Percentiles rank a stretch among this genome's conserved stretches.
Evolutionary conservation across 31 red algal species (phyloP).

Genomic region (Porphyra umbilicalis): DNA sequence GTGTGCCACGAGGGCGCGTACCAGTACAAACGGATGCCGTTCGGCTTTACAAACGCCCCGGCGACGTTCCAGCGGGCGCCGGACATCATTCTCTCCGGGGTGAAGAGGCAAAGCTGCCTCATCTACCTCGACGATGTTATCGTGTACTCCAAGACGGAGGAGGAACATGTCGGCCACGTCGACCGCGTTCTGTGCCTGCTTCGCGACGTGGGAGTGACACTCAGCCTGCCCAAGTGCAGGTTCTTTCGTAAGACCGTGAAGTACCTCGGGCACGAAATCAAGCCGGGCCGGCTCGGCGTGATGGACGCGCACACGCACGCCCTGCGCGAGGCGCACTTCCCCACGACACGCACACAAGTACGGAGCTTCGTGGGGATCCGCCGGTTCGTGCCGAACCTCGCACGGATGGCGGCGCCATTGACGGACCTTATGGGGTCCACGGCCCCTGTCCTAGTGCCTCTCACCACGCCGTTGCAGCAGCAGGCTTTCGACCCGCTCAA

Average conservation of each 20-base stretch:
- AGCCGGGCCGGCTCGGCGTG: slow-evolving; percentile 9
- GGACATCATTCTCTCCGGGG: slow-evolving; percentile 1
- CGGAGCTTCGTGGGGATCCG: slow-evolving; percentile 15
- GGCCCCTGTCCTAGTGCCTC: not conserved
- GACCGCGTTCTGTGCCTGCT: slow-evolving; percentile 2
- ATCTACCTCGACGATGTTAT: slow-evolving; percentile 15
- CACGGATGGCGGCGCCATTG: slow-evolving; percentile 6
- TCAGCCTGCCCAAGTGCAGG: slow-evolving; percentile 10
- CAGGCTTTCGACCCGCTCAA: slow-evolving; percentile 16
- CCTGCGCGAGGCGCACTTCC: not conserved
- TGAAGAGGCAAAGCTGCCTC: slow-evolving; percentile 2
- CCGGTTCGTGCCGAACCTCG: slow-evolving; percentile 4
- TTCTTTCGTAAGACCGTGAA: slow-evolving; percentile 14
- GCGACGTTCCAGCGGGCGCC: slow-evolving; percentile 6
- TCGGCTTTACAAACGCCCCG: slow-evolving; percentile 12
- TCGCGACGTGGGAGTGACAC: slow-evolving; percentile 5
- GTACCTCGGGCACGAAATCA: slow-evolving; percentile 8
- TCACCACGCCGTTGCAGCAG: not conserved
- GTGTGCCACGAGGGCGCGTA: slow-evolving; percentile 7
- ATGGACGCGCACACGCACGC: slow-evolving; percentile 11
- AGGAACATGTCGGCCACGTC: not conserved
- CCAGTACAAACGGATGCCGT: not conserved
- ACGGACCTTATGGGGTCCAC: not conserved
- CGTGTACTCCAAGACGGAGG: slow-evolving; percentile 3
- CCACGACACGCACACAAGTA: not conserved